Conservation (phyloP, 116 monocot species). For the Iris pallida region DNA sequence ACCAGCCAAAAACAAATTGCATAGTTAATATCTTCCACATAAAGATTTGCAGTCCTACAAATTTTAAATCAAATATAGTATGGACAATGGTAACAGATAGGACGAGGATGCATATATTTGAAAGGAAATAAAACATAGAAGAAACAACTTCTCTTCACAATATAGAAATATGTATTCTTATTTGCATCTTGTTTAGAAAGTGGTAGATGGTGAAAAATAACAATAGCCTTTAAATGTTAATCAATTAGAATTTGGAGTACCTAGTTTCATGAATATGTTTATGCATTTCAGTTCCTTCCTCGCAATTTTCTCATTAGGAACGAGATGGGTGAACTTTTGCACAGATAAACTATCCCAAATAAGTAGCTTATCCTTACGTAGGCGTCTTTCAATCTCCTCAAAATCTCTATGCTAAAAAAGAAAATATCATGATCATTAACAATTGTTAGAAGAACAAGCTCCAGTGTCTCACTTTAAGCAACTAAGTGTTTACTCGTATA, state of each 20-base stretch:
- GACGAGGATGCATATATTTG: too few species aligned
- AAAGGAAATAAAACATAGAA: too few species aligned
- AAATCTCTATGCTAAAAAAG: slow-evolving; percentile 62
- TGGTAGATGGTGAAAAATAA: too few species aligned
- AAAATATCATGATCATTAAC: neutral
- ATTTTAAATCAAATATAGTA: too few species aligned
- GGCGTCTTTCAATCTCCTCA: slow-evolving; percentile 71
- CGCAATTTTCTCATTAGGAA: slow-evolving; percentile 55
- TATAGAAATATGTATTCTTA: too few species aligned
- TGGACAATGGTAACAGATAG: too few species aligned
- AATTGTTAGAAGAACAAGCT: neutral
- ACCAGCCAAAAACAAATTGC: too few species aligned
- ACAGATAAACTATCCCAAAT: slow-evolving; percentile 44
- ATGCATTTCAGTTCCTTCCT: slow-evolving; percentile 44
- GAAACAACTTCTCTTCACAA: too few species aligned
- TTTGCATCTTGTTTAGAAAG: too few species aligned
- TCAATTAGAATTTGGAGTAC: slow-evolving; percentile 22
- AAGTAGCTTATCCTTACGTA: slow-evolving; percentile 47
- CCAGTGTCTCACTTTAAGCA: neutral
- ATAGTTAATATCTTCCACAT: too few species aligned
- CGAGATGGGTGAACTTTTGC: slow-evolving; percentile 37
- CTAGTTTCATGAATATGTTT: slow-evolving; percentile 49
- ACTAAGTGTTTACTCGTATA: slow-evolving; percentile 33
- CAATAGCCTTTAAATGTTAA: neutral
- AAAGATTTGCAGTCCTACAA: too few species aligned